These are phyloP conservation scores for Brassica napus DNA, from an alignment of 345 rosid species.

Conservation along the genomic window Da-Ae NC_063437.1:15775501-15776000, in stretches of 20 bases:
- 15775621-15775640: background rate
- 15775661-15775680: conserved; percentile 60
- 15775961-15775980: too few species aligned
- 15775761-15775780: background rate
- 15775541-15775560: too few species aligned
- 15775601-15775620: background rate
- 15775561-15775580: background rate
- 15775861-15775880: too few species aligned
- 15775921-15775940: too few species aligned
- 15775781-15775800: too few species aligned
- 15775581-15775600: background rate
- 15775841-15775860: too few species aligned
- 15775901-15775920: too few species aligned
- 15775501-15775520: background rate
- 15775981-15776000: too few species aligned
- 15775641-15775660: conserved; percentile 32
- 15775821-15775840: too few species aligned
- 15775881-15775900: too few species aligned
- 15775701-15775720: background rate
- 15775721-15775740: background rate
- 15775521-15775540: background rate
- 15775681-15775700: conserved; percentile 29
- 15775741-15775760: background rate
- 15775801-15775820: too few species aligned
- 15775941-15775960: too few species aligned